These are phyloP conservation scores for Talaromyces atroroseus DNA, from an alignment of 2,329 filamentous ascomycete genomes.

Conservation along the genomic window DNA sequence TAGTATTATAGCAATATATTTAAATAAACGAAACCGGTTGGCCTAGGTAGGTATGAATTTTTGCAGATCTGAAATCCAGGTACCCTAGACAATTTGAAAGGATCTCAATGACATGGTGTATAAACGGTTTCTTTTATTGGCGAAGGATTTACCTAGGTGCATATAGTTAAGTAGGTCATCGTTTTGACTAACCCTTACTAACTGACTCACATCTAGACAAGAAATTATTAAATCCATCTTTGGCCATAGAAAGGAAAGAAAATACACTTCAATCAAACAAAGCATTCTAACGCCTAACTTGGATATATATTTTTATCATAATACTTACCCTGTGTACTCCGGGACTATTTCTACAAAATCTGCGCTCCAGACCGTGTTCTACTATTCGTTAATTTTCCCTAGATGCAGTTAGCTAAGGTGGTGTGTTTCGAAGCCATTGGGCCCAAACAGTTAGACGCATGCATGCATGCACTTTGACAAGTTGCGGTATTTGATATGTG, in stretches of 20 bases:
- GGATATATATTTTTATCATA: not conserved
- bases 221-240: too few relatives aligned
- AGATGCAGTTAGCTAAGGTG: not conserved
- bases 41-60: too few relatives aligned
- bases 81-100: not conserved
- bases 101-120: not conserved
- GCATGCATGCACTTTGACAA: not conserved
- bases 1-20: too few relatives aligned
- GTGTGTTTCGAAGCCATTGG: not conserved
- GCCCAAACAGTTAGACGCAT: not conserved
- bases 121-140: not conserved
- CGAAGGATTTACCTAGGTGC: too few relatives aligned
- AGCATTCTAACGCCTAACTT: too few relatives aligned
- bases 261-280: not conserved
- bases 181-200: too few relatives aligned
- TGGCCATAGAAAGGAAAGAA: too few relatives aligned
- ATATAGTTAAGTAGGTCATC: too few relatives aligned
- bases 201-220: too few relatives aligned
- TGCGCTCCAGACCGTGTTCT: not conserved
- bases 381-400: not conserved
- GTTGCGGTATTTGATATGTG: not conserved
- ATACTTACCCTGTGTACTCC: not conserved
- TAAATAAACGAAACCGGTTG: too few relatives aligned
- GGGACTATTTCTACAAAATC: not conserved
- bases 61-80: not conserved